Conservation (phyloP, 805 yeast species). For the Kodamaea kakaduensis region DNA sequence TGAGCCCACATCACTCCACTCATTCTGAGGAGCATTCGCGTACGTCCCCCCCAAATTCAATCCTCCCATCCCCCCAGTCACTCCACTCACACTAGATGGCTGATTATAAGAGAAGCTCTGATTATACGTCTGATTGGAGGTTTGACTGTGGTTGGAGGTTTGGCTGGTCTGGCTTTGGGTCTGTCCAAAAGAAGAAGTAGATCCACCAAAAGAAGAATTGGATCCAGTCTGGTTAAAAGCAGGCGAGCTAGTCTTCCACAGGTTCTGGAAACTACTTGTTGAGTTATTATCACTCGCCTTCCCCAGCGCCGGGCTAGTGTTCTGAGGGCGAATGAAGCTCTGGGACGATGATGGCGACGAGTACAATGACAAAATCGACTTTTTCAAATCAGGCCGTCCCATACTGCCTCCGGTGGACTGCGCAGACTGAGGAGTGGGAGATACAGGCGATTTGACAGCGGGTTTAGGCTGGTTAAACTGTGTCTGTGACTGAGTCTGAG, state of each 20-base stretch:
- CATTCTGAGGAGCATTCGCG: conserved; percentile 21
- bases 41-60: conserved; percentile 16
- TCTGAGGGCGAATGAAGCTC: conserved; percentile 17
- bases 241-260: conserved; percentile 1
- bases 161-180: conserved; percentile 16
- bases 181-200: conserved; percentile 8
- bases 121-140: too few relatives aligned
- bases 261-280: background rate
- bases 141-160: conserved; percentile 5
- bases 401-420: conserved; percentile 36
- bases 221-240: conserved; percentile 2
- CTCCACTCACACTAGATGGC: conserved; percentile 11
- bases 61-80: conserved; percentile 20
- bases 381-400: conserved; percentile 79
- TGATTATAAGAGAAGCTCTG: conserved; percentile 4
- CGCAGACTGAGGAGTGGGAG: conserved; percentile 25
- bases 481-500: background rate
- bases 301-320: conserved; percentile 16
- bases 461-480: conserved; percentile 9
- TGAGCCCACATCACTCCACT: conserved; percentile 28
- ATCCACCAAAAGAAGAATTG: conserved; percentile 6
- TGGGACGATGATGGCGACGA: conserved; percentile 55
- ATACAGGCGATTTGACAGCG: too few relatives aligned
- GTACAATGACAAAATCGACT: conserved; percentile 85
- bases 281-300: conserved; percentile 6